Evolutionary conservation across 169 alveolate species (phyloP).

Genomic region (Babesia gibsoni): DNA sequence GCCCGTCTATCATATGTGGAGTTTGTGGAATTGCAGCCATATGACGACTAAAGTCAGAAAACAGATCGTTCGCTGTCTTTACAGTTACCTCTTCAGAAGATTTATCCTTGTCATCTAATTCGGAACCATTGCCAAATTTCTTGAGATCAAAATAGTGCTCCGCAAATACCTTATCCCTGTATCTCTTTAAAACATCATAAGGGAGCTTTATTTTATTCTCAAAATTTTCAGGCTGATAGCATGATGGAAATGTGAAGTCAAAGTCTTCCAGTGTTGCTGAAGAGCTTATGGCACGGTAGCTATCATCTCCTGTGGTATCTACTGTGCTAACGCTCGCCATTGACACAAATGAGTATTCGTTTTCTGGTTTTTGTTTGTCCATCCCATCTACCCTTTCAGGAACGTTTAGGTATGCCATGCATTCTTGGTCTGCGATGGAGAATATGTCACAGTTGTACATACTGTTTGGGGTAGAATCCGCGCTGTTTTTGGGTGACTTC

Average conservation of each 20-base stretch:
- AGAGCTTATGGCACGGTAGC: neutral
- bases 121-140: no score
- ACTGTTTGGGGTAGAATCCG: conserved; percentile 13
- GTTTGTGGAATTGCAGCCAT: neutral
- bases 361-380: neutral
- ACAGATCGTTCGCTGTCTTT: neutral
- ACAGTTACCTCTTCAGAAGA: no score
- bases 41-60: neutral
- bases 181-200: neutral
- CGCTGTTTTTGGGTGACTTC: neutral
- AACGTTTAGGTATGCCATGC: neutral
- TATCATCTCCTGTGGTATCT: conserved; percentile 1
- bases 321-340: conserved; percentile 38
- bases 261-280: neutral
- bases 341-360: neutral
- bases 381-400: neutral
- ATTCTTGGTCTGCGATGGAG: neutral
- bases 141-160: no score
- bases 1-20: conserved; percentile 9
- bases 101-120: no score
- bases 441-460: neutral
- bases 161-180: neutral
- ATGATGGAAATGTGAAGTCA: no score
- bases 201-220: no score
- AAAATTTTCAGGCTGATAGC: no score